Conservation (phyloP, 176 grass and related monocot species). For the Neostapfia colusana region DNA sequence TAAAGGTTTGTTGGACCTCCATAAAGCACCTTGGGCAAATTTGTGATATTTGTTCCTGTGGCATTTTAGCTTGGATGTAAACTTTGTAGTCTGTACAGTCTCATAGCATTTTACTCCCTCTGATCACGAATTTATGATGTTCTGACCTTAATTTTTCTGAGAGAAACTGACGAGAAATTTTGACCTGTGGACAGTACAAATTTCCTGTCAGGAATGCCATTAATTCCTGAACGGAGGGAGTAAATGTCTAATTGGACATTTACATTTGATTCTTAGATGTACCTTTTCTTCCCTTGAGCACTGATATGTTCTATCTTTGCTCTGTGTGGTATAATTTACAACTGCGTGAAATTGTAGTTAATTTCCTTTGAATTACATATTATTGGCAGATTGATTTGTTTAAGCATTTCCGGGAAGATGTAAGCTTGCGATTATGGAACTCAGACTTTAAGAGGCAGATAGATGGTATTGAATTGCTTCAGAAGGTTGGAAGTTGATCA, state of each 20-base stretch:
- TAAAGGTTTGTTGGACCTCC: constrained; percentile 57
- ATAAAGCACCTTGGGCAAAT: neutral
- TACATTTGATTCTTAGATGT: neutral
- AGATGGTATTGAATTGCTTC: constrained; percentile 92
- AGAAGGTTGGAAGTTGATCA: constrained; percentile 68
- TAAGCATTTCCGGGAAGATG: constrained; percentile 93
- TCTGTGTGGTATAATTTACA: neutral
- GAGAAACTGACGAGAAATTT: no score
- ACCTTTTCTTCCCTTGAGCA: no score
- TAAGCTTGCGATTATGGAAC: constrained; percentile 85
- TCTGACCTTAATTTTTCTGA: no score
- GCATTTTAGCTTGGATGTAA: neutral
- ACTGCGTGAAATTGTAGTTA: neutral
- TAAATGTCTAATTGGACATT: neutral
- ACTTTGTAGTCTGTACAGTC: neutral
- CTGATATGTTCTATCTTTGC: no score
- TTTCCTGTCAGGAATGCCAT: no score
- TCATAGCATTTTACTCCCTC: neutral
- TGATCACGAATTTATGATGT: no score
- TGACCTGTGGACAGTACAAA: no score
- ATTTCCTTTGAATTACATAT: constrained; percentile 18
- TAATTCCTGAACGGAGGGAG: no score
- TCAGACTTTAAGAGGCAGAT: constrained; percentile 99
- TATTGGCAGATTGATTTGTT: constrained; percentile 74
- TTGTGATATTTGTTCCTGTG: neutral